Base-by-base conservation (phyloP, 352 stramenopile genomes). In the Pythium vanterpoolii region DNA sequence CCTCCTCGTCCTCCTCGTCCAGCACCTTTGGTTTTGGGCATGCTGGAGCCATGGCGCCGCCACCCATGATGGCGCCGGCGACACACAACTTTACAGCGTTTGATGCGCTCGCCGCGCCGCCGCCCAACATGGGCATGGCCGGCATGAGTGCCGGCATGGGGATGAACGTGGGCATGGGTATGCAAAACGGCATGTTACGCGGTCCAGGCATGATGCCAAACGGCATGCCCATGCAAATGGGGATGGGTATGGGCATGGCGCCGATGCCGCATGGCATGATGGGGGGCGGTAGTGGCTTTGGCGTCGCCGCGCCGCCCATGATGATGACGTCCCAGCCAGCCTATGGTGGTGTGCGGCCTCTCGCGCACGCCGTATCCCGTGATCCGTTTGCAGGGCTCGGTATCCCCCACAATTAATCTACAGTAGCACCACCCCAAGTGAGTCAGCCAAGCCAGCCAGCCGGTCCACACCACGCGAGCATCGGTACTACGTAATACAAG, bases 341-440 rank as follows among this genome's bases (percentile, higher is more conserved):
- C 5, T 39, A 58, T 10, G 67, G 65, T 30, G 63, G 48, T 14
- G 34, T 51, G 42, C 40, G 36, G 21, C 47, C 47, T 16, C 21
- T 51, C 3, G 54, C 24, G 19, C 50, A 53, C 18, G 13, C 33
- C 38, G 66, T 57, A 14, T 45, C 51, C 5, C 73, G 81, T 50
- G 84, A 93, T 50, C 84, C 84, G 38, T 93, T 93, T 66, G 81
- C 84, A 6, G 84, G 84, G 9, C 63, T 91, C 21, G 84, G 81
- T n/a, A 55, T 89, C 54, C 79, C 79, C 4, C 77, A 52, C 66
- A 82, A 46, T 33, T 62, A 56, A 47, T 14, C n/a, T n/a, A n/a
- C n/a, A n/a, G n/a, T n/a, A n/a, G n/a, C n/a, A n/a, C n/a, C n/a
- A n/a, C n/a, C n/a, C n/a, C n/a, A n/a, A n/a, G n/a, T n/a, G n/a